phyloP scores from a whole-genome alignment of 148 eudicot genomes.

The Vaccinium vitisidaea region DNA sequence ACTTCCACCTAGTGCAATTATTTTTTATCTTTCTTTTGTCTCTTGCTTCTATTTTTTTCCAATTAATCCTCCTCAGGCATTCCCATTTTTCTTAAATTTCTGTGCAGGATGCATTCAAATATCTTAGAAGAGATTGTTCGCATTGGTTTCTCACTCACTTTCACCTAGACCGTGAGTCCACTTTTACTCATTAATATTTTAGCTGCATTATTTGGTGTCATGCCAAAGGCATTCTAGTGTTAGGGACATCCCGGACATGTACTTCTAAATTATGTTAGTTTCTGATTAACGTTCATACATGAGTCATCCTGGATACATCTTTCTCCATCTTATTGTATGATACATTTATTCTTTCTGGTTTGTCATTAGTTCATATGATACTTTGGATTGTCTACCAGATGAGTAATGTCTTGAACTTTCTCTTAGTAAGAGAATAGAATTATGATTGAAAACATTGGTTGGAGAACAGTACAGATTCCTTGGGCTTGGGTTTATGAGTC shows the following conservation, averaged over 20 bases:
- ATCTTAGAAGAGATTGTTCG: slow-evolving; percentile 77
- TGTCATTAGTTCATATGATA: not conserved
- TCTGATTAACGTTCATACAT: not conserved
- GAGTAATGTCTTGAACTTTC: not conserved
- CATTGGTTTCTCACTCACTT: slow-evolving; percentile 97
- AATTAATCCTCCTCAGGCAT: not conserved
- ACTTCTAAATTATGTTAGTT: not conserved
- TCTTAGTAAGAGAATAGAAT: not conserved
- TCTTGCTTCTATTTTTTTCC: not conserved
- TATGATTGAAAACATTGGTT: not conserved
- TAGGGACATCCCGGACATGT: not conserved
- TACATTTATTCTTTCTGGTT: not conserved
- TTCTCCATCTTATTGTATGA: not conserved
- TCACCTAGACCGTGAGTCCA: slow-evolving; percentile 84
- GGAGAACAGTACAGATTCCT: not conserved
- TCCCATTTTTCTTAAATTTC: not conserved
- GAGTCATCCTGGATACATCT: not conserved
- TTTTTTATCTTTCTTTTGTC: not conserved
- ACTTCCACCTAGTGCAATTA: not conserved
- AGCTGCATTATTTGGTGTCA: not conserved
- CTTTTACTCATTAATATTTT: slow-evolving; percentile 1
- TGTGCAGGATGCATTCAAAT: slow-evolving; percentile 87
- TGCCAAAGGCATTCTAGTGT: not conserved
- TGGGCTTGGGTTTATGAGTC: not conserved
- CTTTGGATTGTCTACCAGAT: not conserved